Percentiles rank a stretch among this genome's conserved stretches.
Evolutionary conservation across 345 rosid genomes (phyloP).

Genomic region (Luvunga scandens): DNA sequence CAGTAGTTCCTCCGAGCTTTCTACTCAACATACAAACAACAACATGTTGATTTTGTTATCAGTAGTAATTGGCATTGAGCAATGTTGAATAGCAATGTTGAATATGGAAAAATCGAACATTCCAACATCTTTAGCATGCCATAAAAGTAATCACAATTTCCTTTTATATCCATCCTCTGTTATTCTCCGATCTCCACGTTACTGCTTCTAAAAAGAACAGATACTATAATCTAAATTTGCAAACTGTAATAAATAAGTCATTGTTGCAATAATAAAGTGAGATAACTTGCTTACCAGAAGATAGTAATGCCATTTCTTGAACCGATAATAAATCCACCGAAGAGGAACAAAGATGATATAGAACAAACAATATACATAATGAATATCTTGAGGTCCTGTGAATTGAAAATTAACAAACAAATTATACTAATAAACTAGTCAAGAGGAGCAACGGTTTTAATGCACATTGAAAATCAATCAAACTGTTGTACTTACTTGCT

Average conservation of each 20-base stretch:
- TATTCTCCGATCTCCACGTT: not conserved
- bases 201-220: not conserved
- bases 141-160: not conserved
- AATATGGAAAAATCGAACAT: not conserved
- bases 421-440: slow-evolving; percentile 11
- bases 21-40: not conserved
- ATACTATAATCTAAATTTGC: not conserved
- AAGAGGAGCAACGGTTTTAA: not conserved
- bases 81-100: not conserved
- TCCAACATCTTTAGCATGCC: too few species aligned
- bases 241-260: not conserved
- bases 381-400: slow-evolving; percentile 88
- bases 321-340: slow-evolving; percentile 95
- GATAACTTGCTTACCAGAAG: slow-evolving; percentile 61
- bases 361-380: slow-evolving; percentile 79
- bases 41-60: not conserved
- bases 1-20: not conserved
- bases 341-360: slow-evolving; percentile 86
- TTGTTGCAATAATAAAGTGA: slow-evolving; percentile 8
- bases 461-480: slow-evolving; percentile 14
- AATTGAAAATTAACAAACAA: slow-evolving; percentile 1
- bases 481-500: slow-evolving; percentile 60
- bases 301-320: slow-evolving; percentile 97
- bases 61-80: not conserved
- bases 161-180: not conserved